Evolutionary conservation across 1,284 basidiomycete species (phyloP).

Genomic region (Moesziomyces sp.): DNA sequence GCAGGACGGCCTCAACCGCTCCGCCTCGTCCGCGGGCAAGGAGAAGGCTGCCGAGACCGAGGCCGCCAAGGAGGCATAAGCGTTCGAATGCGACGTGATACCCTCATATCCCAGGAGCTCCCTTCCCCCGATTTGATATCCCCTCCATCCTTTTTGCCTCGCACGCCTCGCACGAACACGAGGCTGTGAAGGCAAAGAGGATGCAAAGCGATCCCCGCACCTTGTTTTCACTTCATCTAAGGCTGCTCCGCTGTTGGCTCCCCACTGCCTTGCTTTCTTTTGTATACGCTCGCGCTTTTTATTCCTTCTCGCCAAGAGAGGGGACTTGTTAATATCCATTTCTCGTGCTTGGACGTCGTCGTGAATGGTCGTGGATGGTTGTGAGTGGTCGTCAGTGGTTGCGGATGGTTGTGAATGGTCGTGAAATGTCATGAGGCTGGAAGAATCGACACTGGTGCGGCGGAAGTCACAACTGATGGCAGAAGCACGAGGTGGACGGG

Average conservation of each 20-base stretch:
- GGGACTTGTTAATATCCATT: constrained; percentile 25
- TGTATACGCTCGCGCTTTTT: constrained; percentile 2
- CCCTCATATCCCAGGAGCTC: constrained; percentile 50
- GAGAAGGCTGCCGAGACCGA: constrained; percentile 52
- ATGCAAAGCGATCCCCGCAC: neutral
- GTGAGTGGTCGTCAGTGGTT: too few species aligned
- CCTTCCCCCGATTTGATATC: constrained; percentile 23
- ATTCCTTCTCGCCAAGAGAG: too few species aligned
- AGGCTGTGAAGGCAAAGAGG: too few species aligned
- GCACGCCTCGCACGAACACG: too few species aligned
- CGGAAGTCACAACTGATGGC: too few species aligned
- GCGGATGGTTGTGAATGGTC: too few species aligned
- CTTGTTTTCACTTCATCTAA: constrained; percentile 5
- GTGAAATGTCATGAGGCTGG: too few species aligned
- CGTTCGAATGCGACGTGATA: neutral
- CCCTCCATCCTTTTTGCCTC: neutral
- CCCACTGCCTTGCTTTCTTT: constrained; percentile 1
- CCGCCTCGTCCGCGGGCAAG: constrained; percentile 47
- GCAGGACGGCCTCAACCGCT: constrained; percentile 53
- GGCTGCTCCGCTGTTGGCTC: constrained; percentile 39
- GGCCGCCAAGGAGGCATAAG: constrained; percentile 44
- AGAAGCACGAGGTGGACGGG: too few species aligned
- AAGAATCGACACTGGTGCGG: too few species aligned
- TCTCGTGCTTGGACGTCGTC: too few species aligned
- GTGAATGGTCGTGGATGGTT: too few species aligned